phyloP scores from a whole-genome alignment of 805 yeast genomes.

The Deakozyma indianensis region DNA sequence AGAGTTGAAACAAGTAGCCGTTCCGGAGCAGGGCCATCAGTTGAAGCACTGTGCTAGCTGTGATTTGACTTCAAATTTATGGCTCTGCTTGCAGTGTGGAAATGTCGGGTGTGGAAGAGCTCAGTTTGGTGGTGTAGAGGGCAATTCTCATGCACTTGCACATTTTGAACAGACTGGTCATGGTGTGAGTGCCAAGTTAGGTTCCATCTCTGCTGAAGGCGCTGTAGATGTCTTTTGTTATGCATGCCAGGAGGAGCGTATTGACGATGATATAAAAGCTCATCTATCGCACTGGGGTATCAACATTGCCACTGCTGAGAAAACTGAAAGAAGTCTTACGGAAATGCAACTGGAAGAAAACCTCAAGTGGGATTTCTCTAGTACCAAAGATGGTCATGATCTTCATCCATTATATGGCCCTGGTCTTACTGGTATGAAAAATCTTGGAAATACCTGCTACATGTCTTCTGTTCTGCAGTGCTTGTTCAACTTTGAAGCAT shows the following conservation, averaged over 20 bases:
- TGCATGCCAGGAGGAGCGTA: conserved; percentile 75
- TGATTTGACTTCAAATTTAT: conserved; percentile 54
- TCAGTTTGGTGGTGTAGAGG: conserved; percentile 90
- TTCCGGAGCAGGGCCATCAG: conserved; percentile 2
- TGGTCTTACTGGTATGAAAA: conserved; percentile 70
- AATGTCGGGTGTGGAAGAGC: conserved; percentile 87
- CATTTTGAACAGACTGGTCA: conserved; percentile 55
- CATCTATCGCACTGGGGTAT: conserved; percentile 51
- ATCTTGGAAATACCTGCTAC: conserved; percentile 89
- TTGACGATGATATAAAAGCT: conserved; percentile 42
- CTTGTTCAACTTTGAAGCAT: conserved; percentile 32
- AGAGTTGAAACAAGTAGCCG: conserved; percentile 34
- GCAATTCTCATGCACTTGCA: conserved; percentile 75
- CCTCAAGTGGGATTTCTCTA: conserved; percentile 80
- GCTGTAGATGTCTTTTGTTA: conserved; percentile 81
- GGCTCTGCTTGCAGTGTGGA: conserved; percentile 92
- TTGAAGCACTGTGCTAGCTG: conserved; percentile 23
- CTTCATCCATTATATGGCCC: conserved; percentile 58
- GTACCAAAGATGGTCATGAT: conserved; percentile 57
- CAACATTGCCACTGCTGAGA: conserved; percentile 36
- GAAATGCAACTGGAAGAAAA: conserved; percentile 91
- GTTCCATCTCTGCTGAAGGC: conserved; percentile 66
- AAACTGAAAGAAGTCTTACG: conserved; percentile 77
- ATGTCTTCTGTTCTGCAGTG: conserved; percentile 69
- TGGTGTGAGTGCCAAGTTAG: conserved; percentile 78